Evolutionary conservation across 2,329 filamentous ascomycete species (phyloP).

Genomic region (Aspergillus puulaauensis): DNA sequence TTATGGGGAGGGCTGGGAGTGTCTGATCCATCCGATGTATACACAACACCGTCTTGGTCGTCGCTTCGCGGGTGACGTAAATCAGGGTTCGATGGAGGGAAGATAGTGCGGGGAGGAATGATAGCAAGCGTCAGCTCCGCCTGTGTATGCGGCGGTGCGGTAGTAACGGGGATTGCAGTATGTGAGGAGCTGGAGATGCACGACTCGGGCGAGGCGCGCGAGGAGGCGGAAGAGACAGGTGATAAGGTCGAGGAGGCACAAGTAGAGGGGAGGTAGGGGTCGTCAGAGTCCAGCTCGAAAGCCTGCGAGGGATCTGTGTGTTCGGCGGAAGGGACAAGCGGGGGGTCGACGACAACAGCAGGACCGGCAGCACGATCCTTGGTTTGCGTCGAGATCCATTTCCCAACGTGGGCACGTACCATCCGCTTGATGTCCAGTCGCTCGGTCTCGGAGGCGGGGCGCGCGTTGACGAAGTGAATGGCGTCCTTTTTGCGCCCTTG

Average conservation of each 20-base stretch:
- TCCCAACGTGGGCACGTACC: slow-evolving; percentile 36
- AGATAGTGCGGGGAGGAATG: neutral
- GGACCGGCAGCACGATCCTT: slow-evolving; percentile 25
- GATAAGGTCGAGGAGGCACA: slow-evolving; percentile 7
- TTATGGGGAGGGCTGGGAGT: neutral
- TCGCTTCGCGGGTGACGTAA: neutral
- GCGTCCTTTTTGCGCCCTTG: slow-evolving; percentile 21
- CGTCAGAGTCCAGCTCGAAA: slow-evolving; percentile 2
- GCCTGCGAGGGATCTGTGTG: neutral
- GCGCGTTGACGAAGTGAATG: slow-evolving; percentile 36
- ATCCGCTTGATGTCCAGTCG: slow-evolving; percentile 26
- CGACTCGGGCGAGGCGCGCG: slow-evolving; percentile 9
- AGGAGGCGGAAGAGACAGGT: slow-evolving; percentile 10
- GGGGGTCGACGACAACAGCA: neutral
- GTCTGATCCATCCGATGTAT: neutral
- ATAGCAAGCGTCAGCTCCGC: neutral
- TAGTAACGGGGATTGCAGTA: neutral
- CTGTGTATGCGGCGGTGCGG: neutral
- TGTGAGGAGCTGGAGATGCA: neutral
- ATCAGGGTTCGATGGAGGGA: neutral
- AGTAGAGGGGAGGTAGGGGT: slow-evolving; percentile 5
- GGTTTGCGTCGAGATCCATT: slow-evolving; percentile 37
- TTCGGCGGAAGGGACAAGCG: slow-evolving; percentile 2
- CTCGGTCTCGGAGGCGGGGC: slow-evolving; percentile 30
- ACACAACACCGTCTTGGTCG: neutral